Conservation (phyloP, 495 filamentous ascomycete species). For the Penicillium canariense region DNA sequence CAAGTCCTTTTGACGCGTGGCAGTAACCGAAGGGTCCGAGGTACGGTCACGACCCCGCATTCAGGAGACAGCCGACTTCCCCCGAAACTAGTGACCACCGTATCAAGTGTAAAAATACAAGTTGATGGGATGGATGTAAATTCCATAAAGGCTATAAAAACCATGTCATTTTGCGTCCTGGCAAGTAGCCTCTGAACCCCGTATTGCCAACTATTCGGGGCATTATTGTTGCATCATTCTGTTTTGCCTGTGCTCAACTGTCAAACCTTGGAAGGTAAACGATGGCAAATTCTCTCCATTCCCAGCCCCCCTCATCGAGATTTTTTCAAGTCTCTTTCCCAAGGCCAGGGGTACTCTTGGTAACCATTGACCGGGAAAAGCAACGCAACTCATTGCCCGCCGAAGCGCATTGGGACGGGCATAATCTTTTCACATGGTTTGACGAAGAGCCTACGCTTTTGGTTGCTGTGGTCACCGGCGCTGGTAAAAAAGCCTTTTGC, state of each 20-base stretch:
- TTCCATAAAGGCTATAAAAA: background rate
- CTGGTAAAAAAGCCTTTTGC: constrained; percentile 50
- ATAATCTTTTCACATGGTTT: background rate
- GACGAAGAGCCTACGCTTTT: background rate
- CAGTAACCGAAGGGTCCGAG: constrained; percentile 16
- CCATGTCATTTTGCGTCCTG: too few relatives aligned
- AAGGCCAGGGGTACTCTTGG: background rate
- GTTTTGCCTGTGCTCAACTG: too few relatives aligned
- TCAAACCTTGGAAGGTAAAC: too few relatives aligned
- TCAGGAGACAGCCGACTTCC: background rate
- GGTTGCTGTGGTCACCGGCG: constrained; percentile 26
- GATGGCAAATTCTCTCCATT: too few relatives aligned
- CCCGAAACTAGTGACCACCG: too few relatives aligned
- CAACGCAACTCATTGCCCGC: background rate
- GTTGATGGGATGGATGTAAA: background rate
- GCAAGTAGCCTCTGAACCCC: too few relatives aligned
- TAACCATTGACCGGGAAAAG: background rate
- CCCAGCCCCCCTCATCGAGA: too few relatives aligned
- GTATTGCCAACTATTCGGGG: too few relatives aligned
- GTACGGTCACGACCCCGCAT: constrained; percentile 9
- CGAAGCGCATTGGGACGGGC: background rate
- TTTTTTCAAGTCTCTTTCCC: constrained; percentile 4
- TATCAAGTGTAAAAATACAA: too few relatives aligned
- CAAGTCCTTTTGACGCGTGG: background rate
- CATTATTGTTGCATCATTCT: too few relatives aligned